Percentiles rank a stretch among this genome's conserved stretches.
Conservation (phyloP, 805 yeast species). For the Saturnispora serradocipensis region DNA sequence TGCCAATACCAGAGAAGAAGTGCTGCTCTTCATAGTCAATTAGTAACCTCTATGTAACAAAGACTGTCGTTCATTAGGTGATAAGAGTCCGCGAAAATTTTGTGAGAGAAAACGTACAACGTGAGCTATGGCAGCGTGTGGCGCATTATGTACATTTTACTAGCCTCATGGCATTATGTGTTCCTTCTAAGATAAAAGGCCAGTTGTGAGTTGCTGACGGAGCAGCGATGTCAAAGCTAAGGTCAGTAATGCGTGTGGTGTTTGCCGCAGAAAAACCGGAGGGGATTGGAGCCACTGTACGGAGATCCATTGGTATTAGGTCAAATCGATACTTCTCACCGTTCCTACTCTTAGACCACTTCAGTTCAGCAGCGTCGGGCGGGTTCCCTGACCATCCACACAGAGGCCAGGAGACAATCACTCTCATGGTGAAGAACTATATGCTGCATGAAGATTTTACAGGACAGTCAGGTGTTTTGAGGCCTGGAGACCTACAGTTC, state of each 20-base stretch:
- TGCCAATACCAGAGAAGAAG: neutral
- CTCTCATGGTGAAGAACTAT: conserved; percentile 54
- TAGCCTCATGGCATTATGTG: neutral
- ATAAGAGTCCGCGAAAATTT: conserved; percentile 30
- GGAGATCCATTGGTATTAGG: conserved; percentile 69
- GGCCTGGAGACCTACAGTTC: conserved; percentile 81
- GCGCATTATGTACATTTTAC: neutral
- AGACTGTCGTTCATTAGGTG: conserved; percentile 58
- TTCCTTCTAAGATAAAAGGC: neutral
- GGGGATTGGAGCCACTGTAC: conserved; percentile 79
- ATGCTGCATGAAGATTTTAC: conserved; percentile 83
- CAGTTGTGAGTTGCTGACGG: neutral
- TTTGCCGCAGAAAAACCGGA: conserved; percentile 65
- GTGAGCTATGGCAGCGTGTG: conserved; percentile 9
- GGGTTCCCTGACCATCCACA: conserved; percentile 86
- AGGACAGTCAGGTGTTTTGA: conserved; percentile 67
- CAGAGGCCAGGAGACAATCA: conserved; percentile 72
- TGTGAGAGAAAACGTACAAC: conserved; percentile 43
- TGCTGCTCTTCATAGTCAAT: conserved; percentile 26
- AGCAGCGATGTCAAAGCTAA: conserved; percentile 20
- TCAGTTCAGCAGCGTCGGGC: conserved; percentile 49
- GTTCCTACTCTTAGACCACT: conserved; percentile 74
- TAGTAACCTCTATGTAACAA: conserved; percentile 46
- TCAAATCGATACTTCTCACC: conserved; percentile 70
- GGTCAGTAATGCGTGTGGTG: conserved; percentile 43